Percentiles rank a stretch among this genome's conserved stretches.
phyloP scores from a whole-genome alignment of 192 early-diverging fungal species.

The Radiomyces spectabilis region DNA sequence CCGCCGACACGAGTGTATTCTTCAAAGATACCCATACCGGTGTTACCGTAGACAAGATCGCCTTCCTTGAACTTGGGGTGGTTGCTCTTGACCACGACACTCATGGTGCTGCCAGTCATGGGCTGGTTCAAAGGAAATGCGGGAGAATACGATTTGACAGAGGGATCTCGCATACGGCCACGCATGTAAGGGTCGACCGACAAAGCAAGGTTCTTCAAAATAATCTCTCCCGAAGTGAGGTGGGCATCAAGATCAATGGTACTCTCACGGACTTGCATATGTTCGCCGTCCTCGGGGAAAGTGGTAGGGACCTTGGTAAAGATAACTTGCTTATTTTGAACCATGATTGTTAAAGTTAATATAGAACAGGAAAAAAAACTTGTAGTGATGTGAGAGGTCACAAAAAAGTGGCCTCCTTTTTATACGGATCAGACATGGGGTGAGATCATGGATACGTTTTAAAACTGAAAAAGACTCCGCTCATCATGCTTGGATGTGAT shows the following conservation, averaged over 20 bases:
- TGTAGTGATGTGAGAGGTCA: no score
- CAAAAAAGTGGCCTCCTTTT: no score
- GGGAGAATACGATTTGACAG: conserved; percentile 32
- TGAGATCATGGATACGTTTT: no score
- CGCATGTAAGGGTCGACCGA: conserved; percentile 77
- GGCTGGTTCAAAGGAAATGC: conserved; percentile 54
- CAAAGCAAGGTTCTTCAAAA: conserved; percentile 57
- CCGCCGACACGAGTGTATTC: conserved; percentile 40
- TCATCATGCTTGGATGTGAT: no score
- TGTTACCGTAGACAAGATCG: conserved; percentile 51
- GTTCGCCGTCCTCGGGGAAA: conserved; percentile 32
- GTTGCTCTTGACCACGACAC: conserved; percentile 56
- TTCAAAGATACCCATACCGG: conserved; percentile 44
- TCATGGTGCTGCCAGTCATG: conserved; percentile 52
- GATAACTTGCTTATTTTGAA: conserved; percentile 34
- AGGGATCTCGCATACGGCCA: conserved; percentile 49
- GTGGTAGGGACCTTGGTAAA: conserved; percentile 25
- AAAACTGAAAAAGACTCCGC: no score
- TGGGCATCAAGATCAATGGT: conserved; percentile 37
- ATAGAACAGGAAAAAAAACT: background rate
- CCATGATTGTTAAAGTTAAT: conserved; percentile 10
- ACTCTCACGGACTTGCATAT: conserved; percentile 37
- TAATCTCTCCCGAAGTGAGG: conserved; percentile 33
- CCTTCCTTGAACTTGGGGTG: conserved; percentile 51
- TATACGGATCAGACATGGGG: no score